Evolutionary conservation across 352 stramenopile species (phyloP).

Genomic region (Sclerospora graminicola): DNA sequence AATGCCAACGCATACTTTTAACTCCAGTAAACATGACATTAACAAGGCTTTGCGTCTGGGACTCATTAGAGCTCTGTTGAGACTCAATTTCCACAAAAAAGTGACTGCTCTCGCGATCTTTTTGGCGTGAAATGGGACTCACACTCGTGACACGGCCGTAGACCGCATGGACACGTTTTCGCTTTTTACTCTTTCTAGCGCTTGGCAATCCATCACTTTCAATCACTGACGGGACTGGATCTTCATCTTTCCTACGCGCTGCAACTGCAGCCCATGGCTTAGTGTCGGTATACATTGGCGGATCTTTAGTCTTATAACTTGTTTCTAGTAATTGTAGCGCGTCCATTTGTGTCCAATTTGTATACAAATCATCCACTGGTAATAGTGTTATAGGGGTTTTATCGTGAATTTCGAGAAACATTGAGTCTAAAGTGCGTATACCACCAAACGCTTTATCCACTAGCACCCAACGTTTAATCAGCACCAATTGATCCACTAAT

Average conservation of each 20-base stretch:
- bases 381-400: conserved; percentile 6
- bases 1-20: conserved; percentile 25
- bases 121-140: conserved; percentile 44
- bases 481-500: conserved; percentile 36
- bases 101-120: conserved; percentile 26
- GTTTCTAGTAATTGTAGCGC: conserved; percentile 18
- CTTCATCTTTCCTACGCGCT: not conserved
- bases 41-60: conserved; percentile 20
- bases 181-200: conserved; percentile 20
- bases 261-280: conserved; percentile 16
- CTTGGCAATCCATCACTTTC: not conserved
- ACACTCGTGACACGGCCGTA: conserved; percentile 40
- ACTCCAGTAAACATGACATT: conserved; percentile 43
- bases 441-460: conserved; percentile 19
- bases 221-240: not conserved
- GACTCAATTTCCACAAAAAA: conserved; percentile 61
- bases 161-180: conserved; percentile 24
- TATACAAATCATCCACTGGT: not conserved
- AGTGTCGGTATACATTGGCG: conserved; percentile 32
- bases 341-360: conserved; percentile 8
- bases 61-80: not conserved
- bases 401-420: conserved; percentile 36
- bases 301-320: conserved; percentile 27
- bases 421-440: not conserved
- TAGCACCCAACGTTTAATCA: conserved; percentile 49